Conservation (phyloP, 169 alveolate genomes). For the Plasmodium ovale region DNA sequence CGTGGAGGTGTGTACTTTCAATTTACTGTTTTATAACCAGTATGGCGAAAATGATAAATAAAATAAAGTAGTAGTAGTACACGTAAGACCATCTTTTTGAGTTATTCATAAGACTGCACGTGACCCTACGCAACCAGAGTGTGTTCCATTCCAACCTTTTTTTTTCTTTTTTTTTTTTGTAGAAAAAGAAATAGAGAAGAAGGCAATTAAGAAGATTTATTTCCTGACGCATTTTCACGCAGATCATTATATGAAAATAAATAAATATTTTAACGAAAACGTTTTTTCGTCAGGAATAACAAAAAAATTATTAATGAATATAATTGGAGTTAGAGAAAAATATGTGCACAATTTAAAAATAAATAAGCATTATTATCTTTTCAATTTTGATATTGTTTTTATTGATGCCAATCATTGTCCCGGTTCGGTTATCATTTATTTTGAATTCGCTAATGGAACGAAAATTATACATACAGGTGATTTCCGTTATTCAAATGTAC, state of each 20-base stretch:
- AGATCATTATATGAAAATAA: constrained; percentile 69
- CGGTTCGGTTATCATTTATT: constrained; percentile 74
- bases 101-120: too few species aligned
- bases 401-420: constrained; percentile 77
- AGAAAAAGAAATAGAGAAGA: constrained; percentile 16
- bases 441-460: constrained; percentile 65
- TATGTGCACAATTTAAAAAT: constrained; percentile 73
- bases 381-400: constrained; percentile 62
- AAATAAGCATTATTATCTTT: constrained; percentile 55
- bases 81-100: too few species aligned
- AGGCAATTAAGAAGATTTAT: constrained; percentile 30
- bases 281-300: constrained; percentile 57
- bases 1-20: too few species aligned
- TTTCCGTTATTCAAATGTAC: constrained; percentile 73
- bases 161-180: background rate
- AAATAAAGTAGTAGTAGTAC: too few species aligned
- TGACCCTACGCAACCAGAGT: too few species aligned
- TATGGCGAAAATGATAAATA: too few species aligned
- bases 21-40: too few species aligned
- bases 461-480: constrained; percentile 77
- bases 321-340: constrained; percentile 59
- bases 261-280: constrained; percentile 51
- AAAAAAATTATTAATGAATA: constrained; percentile 44
- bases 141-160: too few species aligned
- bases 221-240: constrained; percentile 76